Evolutionary conservation across 2,329 filamentous ascomycete species (phyloP).

Genomic region (Neurospora sp.): DNA sequence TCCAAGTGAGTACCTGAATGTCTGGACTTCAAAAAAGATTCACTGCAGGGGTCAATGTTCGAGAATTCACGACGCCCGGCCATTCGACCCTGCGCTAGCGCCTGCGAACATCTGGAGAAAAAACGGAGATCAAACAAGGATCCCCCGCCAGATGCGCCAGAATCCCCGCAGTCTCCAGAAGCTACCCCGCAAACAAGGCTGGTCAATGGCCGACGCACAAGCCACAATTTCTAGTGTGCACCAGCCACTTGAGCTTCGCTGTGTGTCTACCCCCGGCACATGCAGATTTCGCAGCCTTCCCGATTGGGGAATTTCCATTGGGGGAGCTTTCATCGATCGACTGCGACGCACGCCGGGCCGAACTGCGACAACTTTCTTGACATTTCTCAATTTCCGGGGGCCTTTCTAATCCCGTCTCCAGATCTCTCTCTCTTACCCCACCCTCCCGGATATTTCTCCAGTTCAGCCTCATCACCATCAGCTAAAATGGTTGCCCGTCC

Average conservation of each 20-base stretch:
- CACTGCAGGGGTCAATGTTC: neutral
- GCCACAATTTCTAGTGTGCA: neutral
- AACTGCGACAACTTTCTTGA: neutral
- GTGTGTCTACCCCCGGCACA: neutral
- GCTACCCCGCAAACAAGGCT: slow-evolving; percentile 12
- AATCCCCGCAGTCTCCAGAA: neutral
- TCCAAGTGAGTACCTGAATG: neutral
- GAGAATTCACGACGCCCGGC: neutral
- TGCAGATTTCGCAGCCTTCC: neutral
- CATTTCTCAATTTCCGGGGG: neutral
- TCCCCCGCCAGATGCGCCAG: neutral
- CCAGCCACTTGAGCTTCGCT: neutral
- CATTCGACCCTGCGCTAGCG: neutral
- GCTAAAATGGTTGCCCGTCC: slow-evolving; percentile 10
- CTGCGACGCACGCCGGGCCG: neutral
- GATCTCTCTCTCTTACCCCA: neutral
- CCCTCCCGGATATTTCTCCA: neutral
- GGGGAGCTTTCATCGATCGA: neutral
- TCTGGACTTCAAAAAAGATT: too few relatives aligned
- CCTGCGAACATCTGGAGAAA: neutral
- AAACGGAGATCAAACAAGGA: neutral
- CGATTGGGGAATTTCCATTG: neutral
- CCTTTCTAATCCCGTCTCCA: neutral
- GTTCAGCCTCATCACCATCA: neutral
- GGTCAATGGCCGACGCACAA: slow-evolving; percentile 1